Evolutionary conservation across 495 filamentous ascomycete species (phyloP).

Genomic region (Penicilliopsis zonata): DNA sequence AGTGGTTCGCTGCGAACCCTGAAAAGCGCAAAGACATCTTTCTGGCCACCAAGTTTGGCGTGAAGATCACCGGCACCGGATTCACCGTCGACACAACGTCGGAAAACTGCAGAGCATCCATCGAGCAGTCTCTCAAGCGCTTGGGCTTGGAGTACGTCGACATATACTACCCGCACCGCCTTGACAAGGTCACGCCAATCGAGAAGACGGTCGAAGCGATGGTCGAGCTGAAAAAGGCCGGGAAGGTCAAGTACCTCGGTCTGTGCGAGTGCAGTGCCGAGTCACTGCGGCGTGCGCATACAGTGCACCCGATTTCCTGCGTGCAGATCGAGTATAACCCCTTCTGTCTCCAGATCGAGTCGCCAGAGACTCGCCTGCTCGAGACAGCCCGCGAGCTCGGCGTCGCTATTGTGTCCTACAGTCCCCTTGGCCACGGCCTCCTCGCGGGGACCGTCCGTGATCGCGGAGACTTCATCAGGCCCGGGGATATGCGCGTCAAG

Average conservation of each 20-base stretch:
- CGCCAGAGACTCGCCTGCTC: conserved; percentile 32
- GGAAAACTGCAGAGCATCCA: conserved; percentile 38
- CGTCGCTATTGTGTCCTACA: conserved; percentile 47
- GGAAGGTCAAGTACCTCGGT: conserved; percentile 50
- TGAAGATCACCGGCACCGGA: conserved; percentile 7
- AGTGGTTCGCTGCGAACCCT: conserved; percentile 40
- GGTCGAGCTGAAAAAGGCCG: conserved; percentile 35
- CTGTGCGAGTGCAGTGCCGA: conserved; percentile 45
- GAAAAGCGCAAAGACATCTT: conserved; percentile 47
- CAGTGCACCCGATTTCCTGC: conserved; percentile 45
- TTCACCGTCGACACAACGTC: conserved; percentile 31
- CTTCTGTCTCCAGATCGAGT: conserved; percentile 48
- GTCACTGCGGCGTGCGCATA: conserved; percentile 48
- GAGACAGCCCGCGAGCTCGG: conserved; percentile 51
- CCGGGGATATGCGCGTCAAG: conserved; percentile 20
- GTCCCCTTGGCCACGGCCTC: conserved; percentile 47
- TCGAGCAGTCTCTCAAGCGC: conserved; percentile 36
- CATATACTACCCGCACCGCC: conserved; percentile 45
- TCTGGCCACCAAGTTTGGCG: conserved; percentile 47
- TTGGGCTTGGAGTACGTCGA: conserved; percentile 45
- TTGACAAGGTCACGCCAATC: conserved; percentile 37
- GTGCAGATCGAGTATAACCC: conserved; percentile 57
- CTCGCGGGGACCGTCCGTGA: conserved; percentile 34
- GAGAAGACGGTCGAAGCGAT: conserved; percentile 49
- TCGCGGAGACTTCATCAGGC: conserved; percentile 35